Evolutionary conservation across 305 asterid genomes (phyloP).

Genomic region (Ajuga reptans): DNA sequence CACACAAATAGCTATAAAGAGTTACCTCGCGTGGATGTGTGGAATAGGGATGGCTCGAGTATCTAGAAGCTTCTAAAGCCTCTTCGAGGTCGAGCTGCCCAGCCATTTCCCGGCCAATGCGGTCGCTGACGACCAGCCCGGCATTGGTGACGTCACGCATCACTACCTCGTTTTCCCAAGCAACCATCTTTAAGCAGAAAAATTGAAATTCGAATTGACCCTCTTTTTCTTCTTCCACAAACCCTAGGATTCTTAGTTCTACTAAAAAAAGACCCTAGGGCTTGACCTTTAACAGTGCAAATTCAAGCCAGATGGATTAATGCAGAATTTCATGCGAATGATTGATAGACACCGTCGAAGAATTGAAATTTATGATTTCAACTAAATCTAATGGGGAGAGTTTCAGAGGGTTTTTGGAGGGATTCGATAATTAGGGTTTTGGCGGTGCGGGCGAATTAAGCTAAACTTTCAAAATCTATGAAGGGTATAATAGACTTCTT

Average conservation of each 20-base stretch:
- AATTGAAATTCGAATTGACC: neutral
- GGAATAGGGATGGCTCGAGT: conserved; percentile 83
- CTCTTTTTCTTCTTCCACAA: neutral
- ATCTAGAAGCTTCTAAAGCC: conserved; percentile 88
- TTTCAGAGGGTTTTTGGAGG: conserved; percentile 20
- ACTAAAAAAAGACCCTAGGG: conserved; percentile 20
- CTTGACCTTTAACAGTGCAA: conserved; percentile 14
- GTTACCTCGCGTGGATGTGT: conserved; percentile 91
- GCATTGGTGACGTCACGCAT: conserved; percentile 90
- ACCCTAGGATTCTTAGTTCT: neutral
- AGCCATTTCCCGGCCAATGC: conserved; percentile 63
- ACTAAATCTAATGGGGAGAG: neutral
- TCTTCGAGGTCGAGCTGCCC: conserved; percentile 86
- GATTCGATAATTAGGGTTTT: conserved; percentile 30
- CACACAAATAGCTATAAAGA: neutral
- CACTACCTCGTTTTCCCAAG: conserved; percentile 67
- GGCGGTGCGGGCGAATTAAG: conserved; percentile 33
- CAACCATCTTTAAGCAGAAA: conserved; percentile 27
- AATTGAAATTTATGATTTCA: neutral
- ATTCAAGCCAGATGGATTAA: conserved; percentile 10
- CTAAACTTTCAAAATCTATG: conserved; percentile 18
- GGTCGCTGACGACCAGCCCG: conserved; percentile 77
- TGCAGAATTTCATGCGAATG: neutral
- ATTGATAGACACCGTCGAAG: neutral
- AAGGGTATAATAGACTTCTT: neutral